Evolutionary conservation across 768 basidiomycete species (phyloP).

Genomic region (Ramaria sp.): DNA sequence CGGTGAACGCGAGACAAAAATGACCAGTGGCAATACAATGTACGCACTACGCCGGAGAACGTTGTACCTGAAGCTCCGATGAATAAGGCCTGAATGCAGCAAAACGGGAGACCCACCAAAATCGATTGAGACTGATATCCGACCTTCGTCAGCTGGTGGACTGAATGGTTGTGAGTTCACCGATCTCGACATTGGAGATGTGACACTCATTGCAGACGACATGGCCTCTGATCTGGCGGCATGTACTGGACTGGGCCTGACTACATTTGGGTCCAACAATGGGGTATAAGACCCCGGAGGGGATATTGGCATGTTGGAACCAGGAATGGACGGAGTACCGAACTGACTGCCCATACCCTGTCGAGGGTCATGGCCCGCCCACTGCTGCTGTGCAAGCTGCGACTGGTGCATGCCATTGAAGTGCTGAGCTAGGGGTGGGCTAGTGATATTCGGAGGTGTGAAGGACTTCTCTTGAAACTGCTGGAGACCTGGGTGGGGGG

Average conservation of each 20-base stretch:
- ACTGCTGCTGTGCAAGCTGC: background rate
- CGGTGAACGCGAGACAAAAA: background rate
- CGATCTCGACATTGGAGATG: background rate
- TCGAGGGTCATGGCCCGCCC: background rate
- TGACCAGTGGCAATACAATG: background rate
- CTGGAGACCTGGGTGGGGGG: background rate
- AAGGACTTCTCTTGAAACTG: background rate
- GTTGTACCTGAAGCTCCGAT: conserved; percentile 52
- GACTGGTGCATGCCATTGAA: background rate
- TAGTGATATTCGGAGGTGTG: background rate
- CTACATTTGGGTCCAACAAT: conserved; percentile 15
- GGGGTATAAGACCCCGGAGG: conserved; percentile 10
- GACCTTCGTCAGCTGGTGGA: conserved; percentile 46
- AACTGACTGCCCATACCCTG: background rate
- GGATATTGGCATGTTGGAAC: background rate
- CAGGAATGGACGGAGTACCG: background rate
- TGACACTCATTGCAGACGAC: conserved; percentile 3
- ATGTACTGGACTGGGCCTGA: conserved; percentile 17
- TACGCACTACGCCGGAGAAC: conserved; percentile 75
- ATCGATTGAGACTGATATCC: conserved; percentile 73
- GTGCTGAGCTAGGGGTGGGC: background rate
- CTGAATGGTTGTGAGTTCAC: background rate
- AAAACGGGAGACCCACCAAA: conserved; percentile 43
- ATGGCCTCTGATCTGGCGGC: conserved; percentile 1
- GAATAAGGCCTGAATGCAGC: conserved; percentile 2